phyloP scores from a whole-genome alignment of 805 yeast genomes.

The Myxozyma mucilagina region DNA sequence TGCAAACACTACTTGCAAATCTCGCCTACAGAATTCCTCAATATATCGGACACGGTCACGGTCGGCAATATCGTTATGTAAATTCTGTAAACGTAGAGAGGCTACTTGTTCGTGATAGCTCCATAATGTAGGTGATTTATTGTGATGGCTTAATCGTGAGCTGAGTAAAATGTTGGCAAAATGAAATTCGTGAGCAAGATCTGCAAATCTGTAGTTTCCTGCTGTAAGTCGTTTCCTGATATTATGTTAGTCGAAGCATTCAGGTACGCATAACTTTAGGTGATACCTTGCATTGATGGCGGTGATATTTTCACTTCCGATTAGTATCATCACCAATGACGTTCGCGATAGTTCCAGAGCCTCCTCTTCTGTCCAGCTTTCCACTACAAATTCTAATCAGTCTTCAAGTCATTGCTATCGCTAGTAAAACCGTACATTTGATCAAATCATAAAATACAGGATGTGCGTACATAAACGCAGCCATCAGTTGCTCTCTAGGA shows the following conservation, averaged over 20 bases:
- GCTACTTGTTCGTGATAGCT: conserved; percentile 37
- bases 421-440: conserved; percentile 6
- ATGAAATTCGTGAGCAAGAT: conserved; percentile 17
- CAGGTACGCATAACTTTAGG: not conserved
- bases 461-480: conserved; percentile 21
- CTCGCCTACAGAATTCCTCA: conserved; percentile 16
- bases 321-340: conserved; percentile 13
- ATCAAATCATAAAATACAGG: conserved; percentile 6
- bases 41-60: conserved; percentile 3
- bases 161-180: conserved; percentile 18
- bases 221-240: conserved; percentile 8
- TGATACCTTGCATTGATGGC: conserved; percentile 27
- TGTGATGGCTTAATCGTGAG: conserved; percentile 42
- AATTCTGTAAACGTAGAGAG: not conserved
- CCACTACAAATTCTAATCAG: not conserved
- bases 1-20: conserved; percentile 37
- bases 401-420: not conserved
- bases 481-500: conserved; percentile 13
- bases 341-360: conserved; percentile 14
- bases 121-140: conserved; percentile 46
- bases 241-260: too few species aligned
- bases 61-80: not conserved
- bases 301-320: conserved; percentile 28
- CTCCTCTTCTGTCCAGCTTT: conserved; percentile 20
- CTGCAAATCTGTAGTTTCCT: not conserved